Conservation (phyloP, 2,329 filamentous ascomycete species). For the Albifimbria verrucaria region DNA sequence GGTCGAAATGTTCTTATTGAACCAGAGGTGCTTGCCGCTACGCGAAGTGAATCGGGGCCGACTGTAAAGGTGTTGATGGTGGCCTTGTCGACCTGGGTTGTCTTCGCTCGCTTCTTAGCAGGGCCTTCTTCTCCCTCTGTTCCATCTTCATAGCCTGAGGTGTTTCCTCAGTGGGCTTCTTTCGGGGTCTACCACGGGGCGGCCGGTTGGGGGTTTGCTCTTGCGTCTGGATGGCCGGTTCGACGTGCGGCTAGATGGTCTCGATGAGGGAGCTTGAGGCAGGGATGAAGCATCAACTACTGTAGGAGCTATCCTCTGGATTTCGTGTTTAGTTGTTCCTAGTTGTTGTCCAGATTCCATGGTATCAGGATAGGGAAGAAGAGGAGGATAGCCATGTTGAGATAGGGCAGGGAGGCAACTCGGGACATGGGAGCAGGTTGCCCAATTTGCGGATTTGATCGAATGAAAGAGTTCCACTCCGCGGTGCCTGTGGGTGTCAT, state of each 20-base stretch:
- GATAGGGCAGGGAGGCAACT: conserved; percentile 35
- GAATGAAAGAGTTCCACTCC: conserved; percentile 76
- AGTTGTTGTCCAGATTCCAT: background rate
- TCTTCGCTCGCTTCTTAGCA: conserved; percentile 71
- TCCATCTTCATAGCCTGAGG: conserved; percentile 69
- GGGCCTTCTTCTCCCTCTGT: conserved; percentile 57
- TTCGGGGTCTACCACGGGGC: conserved; percentile 54
- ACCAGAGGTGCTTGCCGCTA: conserved; percentile 86
- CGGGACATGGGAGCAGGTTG: conserved; percentile 31
- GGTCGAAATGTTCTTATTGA: conserved; percentile 84
- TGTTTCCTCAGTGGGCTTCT: conserved; percentile 58
- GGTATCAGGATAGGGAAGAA: background rate
- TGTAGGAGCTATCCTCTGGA: conserved; percentile 32
- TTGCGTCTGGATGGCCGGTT: conserved; percentile 32
- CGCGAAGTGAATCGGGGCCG: conserved; percentile 75
- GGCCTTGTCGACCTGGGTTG: conserved; percentile 69
- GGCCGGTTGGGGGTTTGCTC: conserved; percentile 46
- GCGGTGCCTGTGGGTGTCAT: conserved; percentile 59
- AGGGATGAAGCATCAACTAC: conserved; percentile 22
- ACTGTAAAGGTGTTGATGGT: conserved; percentile 69
- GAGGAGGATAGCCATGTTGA: conserved; percentile 22
- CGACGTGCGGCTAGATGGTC: conserved; percentile 60
- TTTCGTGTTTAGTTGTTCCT: conserved; percentile 21
- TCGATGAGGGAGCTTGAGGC: conserved; percentile 36
- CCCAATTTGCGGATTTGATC: conserved; percentile 60